These are phyloP conservation scores for Russula abietina DNA, from an alignment of 768 basidiomycete genomes.

Conservation along the genomic window DNA sequence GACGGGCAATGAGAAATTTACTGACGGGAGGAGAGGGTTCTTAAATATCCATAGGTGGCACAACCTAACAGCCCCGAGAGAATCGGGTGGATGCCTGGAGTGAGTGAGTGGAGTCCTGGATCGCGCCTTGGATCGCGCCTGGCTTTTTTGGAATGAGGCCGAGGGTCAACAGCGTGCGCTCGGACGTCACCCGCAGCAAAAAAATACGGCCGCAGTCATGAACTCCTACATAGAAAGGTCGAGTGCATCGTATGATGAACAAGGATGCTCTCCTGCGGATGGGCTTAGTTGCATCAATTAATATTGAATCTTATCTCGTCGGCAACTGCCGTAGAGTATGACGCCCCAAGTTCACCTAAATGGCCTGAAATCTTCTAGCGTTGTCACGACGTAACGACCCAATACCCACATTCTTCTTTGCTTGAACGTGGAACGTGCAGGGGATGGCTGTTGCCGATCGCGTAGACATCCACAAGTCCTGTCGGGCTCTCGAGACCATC, in stretches of 20 bases:
- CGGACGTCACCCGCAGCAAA: not conserved
- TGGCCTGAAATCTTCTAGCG: not conserved
- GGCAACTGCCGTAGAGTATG: slow-evolving; percentile 13
- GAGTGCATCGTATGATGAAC: too few relatives aligned
- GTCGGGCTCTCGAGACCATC: slow-evolving; percentile 66
- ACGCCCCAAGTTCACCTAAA: slow-evolving; percentile 4
- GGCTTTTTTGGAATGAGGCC: not conserved
- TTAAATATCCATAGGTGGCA: slow-evolving; percentile 6
- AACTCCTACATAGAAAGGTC: too few relatives aligned
- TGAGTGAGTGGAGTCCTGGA: too few relatives aligned
- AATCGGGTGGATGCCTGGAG: too few relatives aligned
- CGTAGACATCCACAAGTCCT: slow-evolving; percentile 71
- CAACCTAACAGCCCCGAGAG: slow-evolving; percentile 7
- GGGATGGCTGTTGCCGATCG: slow-evolving; percentile 48
- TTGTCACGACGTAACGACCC: not conserved
- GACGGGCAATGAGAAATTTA: not conserved
- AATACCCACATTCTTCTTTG: slow-evolving; percentile 6
- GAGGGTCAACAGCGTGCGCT: slow-evolving; percentile 9
- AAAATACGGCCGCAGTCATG: too few relatives aligned
- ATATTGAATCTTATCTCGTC: not conserved
- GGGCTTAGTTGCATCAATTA: too few relatives aligned
- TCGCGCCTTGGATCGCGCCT: too few relatives aligned
- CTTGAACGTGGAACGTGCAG: not conserved
- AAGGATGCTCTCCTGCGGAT: too few relatives aligned
- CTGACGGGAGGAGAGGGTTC: not conserved